Evolutionary conservation across 139 green algal genomes (phyloP).

Genomic region (Parachlorella kessleri): DNA sequence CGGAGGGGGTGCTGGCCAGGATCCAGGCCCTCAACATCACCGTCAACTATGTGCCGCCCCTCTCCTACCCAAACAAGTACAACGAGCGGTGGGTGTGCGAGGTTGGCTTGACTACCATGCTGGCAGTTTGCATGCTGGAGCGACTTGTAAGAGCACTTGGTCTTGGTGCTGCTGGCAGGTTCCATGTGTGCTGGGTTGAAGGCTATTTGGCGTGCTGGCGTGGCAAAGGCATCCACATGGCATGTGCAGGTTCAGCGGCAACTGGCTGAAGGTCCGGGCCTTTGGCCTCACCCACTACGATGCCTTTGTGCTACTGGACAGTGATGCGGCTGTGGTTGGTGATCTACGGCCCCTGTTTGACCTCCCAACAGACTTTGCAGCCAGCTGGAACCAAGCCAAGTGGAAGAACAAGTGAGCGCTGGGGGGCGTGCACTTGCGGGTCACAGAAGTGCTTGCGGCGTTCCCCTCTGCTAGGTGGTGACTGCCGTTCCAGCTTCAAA

Average conservation of each 20-base stretch:
- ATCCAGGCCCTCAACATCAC: background rate
- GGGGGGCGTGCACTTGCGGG: background rate
- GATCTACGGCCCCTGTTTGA: conserved; percentile 16
- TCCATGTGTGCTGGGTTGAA: too few species aligned
- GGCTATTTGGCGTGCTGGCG: too few species aligned
- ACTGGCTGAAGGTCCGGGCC: conserved; percentile 34
- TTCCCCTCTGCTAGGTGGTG: background rate
- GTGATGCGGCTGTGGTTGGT: background rate
- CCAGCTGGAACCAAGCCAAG: conserved; percentile 28
- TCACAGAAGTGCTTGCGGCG: too few species aligned
- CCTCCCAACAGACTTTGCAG: conserved; percentile 35
- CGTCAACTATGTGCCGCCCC: conserved; percentile 1
- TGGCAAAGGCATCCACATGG: too few species aligned
- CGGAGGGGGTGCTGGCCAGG: background rate
- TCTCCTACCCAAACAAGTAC: conserved; percentile 18
- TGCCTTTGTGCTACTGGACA: conserved; percentile 31
- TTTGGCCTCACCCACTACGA: conserved; percentile 40
- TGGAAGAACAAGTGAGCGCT: conserved; percentile 11
- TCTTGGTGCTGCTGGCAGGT: too few species aligned
- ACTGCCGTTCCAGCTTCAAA: background rate
- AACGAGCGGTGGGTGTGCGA: background rate
- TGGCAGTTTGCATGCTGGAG: background rate
- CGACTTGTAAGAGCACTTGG: too few species aligned
- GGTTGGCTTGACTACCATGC: background rate
- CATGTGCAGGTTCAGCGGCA: background rate